A percentile compares a stretch with the other conserved stretches of the same genome.
Conservation (phyloP, 352 stramenopile genomes). For the Globisporangium megalacanthum region DNA sequence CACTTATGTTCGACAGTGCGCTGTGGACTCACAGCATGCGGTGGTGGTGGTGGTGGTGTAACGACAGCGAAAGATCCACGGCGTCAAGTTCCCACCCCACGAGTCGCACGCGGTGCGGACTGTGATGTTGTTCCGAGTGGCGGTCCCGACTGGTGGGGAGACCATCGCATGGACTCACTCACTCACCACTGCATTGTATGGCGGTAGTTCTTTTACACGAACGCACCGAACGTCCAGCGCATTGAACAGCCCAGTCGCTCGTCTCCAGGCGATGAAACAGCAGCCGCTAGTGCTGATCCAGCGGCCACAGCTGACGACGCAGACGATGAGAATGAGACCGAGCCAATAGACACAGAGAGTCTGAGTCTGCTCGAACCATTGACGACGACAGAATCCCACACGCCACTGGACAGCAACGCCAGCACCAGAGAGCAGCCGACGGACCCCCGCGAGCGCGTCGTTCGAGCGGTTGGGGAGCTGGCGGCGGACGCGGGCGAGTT, state of each 20-base stretch:
- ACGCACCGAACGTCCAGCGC: constrained; percentile 12
- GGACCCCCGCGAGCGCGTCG: constrained; percentile 11
- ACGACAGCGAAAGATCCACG: constrained; percentile 6
- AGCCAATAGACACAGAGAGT: neutral
- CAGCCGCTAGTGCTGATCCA: too few species aligned
- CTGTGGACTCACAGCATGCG: too few species aligned
- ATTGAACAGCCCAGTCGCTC: neutral
- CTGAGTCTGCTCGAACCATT: constrained; percentile 12
- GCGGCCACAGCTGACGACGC: neutral
- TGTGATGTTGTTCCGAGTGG: too few species aligned
- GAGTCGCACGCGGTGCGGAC: constrained; percentile 7
- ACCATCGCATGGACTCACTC: neutral
- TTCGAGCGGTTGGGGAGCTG: constrained; percentile 18
- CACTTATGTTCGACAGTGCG: neutral
- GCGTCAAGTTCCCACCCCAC: constrained; percentile 3
- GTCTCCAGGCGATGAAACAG: too few species aligned
- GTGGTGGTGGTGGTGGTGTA: neutral
- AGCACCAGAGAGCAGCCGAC: neutral
- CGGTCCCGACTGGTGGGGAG: too few species aligned
- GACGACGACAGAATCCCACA: neutral
- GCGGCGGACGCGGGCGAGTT: constrained; percentile 29
- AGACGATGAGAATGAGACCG: neutral
- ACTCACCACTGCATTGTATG: neutral
- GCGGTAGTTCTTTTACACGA: constrained; percentile 23
- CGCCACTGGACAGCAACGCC: neutral